Evolutionary conservation across 1,284 basidiomycete genomes (phyloP).

Genomic region (Stereum hirsutum): DNA sequence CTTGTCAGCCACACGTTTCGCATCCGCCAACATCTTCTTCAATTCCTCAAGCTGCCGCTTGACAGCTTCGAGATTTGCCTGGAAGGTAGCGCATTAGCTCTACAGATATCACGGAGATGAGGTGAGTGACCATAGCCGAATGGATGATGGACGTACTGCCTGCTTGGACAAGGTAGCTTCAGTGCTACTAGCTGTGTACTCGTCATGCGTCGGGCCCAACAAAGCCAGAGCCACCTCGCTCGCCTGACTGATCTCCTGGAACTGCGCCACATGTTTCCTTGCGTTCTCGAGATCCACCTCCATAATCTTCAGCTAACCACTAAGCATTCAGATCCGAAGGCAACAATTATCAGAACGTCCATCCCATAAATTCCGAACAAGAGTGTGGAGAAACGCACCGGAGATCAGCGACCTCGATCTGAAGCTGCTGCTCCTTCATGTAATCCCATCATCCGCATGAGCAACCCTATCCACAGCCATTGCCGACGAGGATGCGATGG

Average conservation of each 20-base stretch:
- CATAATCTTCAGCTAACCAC: conserved; percentile 64
- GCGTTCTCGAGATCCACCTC: conserved; percentile 69
- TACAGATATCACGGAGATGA: conserved; percentile 23
- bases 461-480: conserved; percentile 25
- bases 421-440: conserved; percentile 76
- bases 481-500: conserved; percentile 15
- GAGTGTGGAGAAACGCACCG: conserved; percentile 33
- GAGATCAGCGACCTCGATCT: conserved; percentile 79
- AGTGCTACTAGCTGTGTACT: conserved; percentile 64
- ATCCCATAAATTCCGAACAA: too few relatives aligned
- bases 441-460: conserved; percentile 40
- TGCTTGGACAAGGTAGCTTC: conserved; percentile 57
- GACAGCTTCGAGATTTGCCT: conserved; percentile 49
- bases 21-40: conserved; percentile 41
- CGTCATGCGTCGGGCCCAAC: conserved; percentile 67
- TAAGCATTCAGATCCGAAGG: conserved; percentile 20
- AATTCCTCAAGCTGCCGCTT: conserved; percentile 50
- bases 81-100: conserved; percentile 59
- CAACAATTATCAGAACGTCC: too few relatives aligned
- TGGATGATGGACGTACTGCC: conserved; percentile 61
- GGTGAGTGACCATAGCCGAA: too few relatives aligned
- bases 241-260: conserved; percentile 75
- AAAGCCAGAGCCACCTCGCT: conserved; percentile 70
- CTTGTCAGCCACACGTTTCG: conserved; percentile 54
- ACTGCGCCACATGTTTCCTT: conserved; percentile 69